Percentiles rank a stretch among this genome's conserved stretches.
phyloP scores from a whole-genome alignment of 176 grass and related monocot genomes.

The Elymus sibiricus region DNA sequence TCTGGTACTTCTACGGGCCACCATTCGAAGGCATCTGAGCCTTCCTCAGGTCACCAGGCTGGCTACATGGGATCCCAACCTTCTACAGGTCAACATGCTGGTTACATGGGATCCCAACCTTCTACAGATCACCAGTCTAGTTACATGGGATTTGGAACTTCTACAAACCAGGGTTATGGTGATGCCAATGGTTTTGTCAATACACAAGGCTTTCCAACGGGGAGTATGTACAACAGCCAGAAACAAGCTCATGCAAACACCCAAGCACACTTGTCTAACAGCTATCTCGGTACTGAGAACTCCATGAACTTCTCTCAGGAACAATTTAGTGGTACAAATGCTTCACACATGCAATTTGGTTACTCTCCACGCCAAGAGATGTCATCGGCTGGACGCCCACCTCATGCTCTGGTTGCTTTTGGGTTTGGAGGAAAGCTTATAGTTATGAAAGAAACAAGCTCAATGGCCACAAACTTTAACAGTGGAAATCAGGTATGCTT shows the following conservation, averaged over 20 bases:
- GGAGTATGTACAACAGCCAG: conserved; percentile 34
- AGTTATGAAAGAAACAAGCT: conserved; percentile 72
- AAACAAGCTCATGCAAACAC: conserved; percentile 29
- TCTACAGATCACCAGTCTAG: conserved; percentile 26
- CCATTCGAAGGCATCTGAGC: conserved; percentile 24
- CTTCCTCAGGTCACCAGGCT: conserved; percentile 13
- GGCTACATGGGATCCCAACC: conserved; percentile 33
- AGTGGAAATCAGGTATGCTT: conserved; percentile 56
- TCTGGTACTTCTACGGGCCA: conserved; percentile 15
- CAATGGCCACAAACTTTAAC: conserved; percentile 51
- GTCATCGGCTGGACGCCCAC: conserved; percentile 66
- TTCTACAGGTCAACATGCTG: conserved; percentile 16
- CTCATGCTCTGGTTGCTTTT: conserved; percentile 85
- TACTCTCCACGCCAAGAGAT: conserved; percentile 50
- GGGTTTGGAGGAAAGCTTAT: conserved; percentile 89
- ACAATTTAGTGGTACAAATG: conserved; percentile 51
- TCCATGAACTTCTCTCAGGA: conserved; percentile 56
- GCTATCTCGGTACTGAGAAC: conserved; percentile 48
- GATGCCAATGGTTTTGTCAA: conserved; percentile 36
- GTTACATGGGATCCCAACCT: conserved; percentile 31
- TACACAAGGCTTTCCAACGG: conserved; percentile 38
- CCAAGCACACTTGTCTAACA: conserved; percentile 55
- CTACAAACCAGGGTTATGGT: conserved; percentile 35
- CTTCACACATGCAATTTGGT: conserved; percentile 56
- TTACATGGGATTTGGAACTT: conserved; percentile 36